These are phyloP conservation scores for Moricandia arvensis DNA, from an alignment of 345 rosid species.

Conservation along the genomic window DNA sequence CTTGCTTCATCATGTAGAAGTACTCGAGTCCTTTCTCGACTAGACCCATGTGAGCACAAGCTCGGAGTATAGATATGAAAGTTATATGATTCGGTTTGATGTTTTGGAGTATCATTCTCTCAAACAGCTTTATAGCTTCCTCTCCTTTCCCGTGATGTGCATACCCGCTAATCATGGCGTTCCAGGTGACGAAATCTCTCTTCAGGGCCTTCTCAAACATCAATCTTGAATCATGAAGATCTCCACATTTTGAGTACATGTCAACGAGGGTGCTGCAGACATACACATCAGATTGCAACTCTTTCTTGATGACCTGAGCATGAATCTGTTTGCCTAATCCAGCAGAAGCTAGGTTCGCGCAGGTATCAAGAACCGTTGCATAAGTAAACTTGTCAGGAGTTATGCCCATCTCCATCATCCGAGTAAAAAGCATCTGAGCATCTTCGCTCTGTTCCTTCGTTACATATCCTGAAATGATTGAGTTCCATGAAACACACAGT, in stretches of 20 bases:
- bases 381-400: conserved; percentile 83
- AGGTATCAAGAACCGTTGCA: conserved; percentile 78
- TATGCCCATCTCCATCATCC: conserved; percentile 63
- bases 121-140: conserved; percentile 64
- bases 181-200: conserved; percentile 88
- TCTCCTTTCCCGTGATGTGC: conserved; percentile 87
- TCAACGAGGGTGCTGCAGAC: conserved; percentile 90
- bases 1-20: conserved; percentile 60
- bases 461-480: conserved; percentile 80
- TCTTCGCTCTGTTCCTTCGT: conserved; percentile 68
- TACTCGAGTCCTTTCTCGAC: conserved; percentile 59
- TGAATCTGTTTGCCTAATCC: conserved; percentile 91
- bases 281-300: conserved; percentile 68
- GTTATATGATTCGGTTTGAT: conserved; percentile 76
- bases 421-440: conserved; percentile 64
- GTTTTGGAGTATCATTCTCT: conserved; percentile 52
- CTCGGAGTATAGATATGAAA: conserved; percentile 86
- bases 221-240: conserved; percentile 62
- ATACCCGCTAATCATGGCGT: conserved; percentile 84
- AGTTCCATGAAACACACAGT: conserved; percentile 53
- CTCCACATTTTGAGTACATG: conserved; percentile 96
- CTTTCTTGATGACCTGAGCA: conserved; percentile 70
- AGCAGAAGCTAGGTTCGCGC: conserved; percentile 76
- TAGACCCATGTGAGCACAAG: conserved; percentile 84
- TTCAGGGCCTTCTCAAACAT: conserved; percentile 65